These are phyloP conservation scores for Chytriomyces sp. DNA, from an alignment of 192 early-diverging fungal genomes.

Conservation along the genomic window DNA sequence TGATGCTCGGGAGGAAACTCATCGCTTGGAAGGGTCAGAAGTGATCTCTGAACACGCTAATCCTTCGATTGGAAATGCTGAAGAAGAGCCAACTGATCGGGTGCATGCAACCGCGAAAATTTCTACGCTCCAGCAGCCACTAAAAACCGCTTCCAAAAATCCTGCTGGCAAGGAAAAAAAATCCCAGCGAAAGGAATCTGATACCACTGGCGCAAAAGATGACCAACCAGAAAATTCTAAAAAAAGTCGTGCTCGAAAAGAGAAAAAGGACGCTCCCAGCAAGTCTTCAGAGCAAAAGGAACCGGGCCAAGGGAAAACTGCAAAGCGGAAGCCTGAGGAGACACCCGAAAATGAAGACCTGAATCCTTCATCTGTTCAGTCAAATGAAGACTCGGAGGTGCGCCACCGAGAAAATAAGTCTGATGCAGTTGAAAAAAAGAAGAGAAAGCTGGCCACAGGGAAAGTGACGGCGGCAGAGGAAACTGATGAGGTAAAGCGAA, in stretches of 20 bases:
- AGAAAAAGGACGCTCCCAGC: neutral
- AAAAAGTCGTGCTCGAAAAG: neutral
- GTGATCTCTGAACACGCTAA: neutral
- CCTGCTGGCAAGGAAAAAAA: constrained; percentile 56
- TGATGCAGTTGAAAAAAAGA: constrained; percentile 35
- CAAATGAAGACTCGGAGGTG: neutral
- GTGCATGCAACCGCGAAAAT: too few species aligned
- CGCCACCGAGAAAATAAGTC: too few species aligned
- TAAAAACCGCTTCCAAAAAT: too few species aligned
- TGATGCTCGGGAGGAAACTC: too few species aligned
- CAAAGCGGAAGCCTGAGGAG: neutral
- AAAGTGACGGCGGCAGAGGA: constrained; percentile 30
- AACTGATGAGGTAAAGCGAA: constrained; percentile 42
- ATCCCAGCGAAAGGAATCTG: constrained; percentile 52
- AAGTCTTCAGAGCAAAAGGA: neutral
- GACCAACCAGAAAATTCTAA: neutral
- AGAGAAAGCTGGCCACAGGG: constrained; percentile 38
- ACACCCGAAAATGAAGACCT: neutral
- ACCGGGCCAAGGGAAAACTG: neutral
- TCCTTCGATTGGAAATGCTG: constrained; percentile 50
- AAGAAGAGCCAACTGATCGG: too few species aligned
- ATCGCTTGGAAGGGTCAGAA: too few species aligned
- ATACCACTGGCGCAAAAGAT: neutral
- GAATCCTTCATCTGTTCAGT: neutral
- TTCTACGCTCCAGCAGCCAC: too few species aligned